Evolutionary conservation across 2,329 filamentous ascomycete species (phyloP), one percentile per base, ranked within the genome.

Genomic region (Pseudogymnoascus sp.): DNA sequence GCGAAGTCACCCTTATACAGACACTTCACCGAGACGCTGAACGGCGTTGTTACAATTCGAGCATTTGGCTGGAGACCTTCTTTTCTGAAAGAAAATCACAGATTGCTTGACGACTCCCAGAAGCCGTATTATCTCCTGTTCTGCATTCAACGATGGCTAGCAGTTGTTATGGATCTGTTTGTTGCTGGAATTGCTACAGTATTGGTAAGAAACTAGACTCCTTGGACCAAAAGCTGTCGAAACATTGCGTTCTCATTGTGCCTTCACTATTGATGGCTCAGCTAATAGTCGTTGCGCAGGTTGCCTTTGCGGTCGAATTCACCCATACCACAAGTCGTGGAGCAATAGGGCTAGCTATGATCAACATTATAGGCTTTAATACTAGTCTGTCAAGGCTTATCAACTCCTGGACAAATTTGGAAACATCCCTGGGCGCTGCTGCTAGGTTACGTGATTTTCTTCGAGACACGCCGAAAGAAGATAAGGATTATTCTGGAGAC

Each of bases 1-100:
- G 62, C 62, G 16, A 63, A 63, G 40, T 80, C 80, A 0, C 84
- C 85, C 0, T 72, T 87, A 0, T 85, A 83, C 73, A 82, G 77
- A 14, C 76, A 85, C 64, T 86, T 86, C 66, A 76, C 80, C 28
- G 83, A 86, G 66, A 81, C 80, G 1, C 77, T 84, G 49, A 77
- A 77, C 25, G 84, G 84, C 0, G 69, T 85, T 0, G 74, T 77
- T 0, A 86, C 84, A 0, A 76, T 86, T 31, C 78, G 83, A 7
- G 81, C 84, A 1, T 86, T 84, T 65, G 78, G 80, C 1, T 86
- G 82, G 83, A 37, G 36, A 37, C 12, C 36, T 37, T 37, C 36
- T 37, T 37, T 37, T 37, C 36, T 37, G 36, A 37, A 37, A 4
- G 36, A 37, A 37, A 37, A 37, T 37, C 36, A 37, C 36, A 74